These are phyloP conservation scores for Leccinum solheimii DNA, from an alignment of 1,284 basidiomycete genomes.

Conservation along the genomic window DNA sequence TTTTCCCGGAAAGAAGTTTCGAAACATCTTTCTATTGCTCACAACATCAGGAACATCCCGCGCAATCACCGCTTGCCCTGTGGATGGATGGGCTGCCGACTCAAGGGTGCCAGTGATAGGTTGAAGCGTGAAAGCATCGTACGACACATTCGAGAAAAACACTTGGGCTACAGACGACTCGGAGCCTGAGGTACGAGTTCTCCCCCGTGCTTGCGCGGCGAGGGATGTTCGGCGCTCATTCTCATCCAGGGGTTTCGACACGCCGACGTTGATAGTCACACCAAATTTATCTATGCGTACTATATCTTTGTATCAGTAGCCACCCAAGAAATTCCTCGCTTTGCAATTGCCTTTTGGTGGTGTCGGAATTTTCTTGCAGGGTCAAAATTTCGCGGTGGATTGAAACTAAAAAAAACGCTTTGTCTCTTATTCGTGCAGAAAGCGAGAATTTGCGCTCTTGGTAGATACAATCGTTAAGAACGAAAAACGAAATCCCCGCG, in stretches of 20 bases:
- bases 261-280: too few relatives aligned
- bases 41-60: constrained; percentile 4
- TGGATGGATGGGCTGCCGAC: constrained; percentile 21
- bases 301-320: too few relatives aligned
- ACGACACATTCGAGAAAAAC: constrained; percentile 25
- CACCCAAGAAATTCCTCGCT: too few relatives aligned
- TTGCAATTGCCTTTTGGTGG: too few relatives aligned
- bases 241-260: neutral
- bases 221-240: neutral
- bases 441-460: too few relatives aligned
- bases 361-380: too few relatives aligned
- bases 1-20: constrained; percentile 8
- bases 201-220: neutral
- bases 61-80: neutral
- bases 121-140: constrained; percentile 26
- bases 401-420: too few relatives aligned
- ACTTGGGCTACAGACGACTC: constrained; percentile 20
- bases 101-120: neutral
- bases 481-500: too few relatives aligned
- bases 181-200: neutral
- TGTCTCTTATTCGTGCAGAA: too few relatives aligned
- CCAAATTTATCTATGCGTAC: too few relatives aligned
- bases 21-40: constrained; percentile 13
- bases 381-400: too few relatives aligned
- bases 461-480: too few relatives aligned